Percentiles rank a stretch among this genome's conserved stretches.
Evolutionary conservation across 805 yeast species (phyloP).

Genomic region (Schwanniomyces occidentalis): DNA sequence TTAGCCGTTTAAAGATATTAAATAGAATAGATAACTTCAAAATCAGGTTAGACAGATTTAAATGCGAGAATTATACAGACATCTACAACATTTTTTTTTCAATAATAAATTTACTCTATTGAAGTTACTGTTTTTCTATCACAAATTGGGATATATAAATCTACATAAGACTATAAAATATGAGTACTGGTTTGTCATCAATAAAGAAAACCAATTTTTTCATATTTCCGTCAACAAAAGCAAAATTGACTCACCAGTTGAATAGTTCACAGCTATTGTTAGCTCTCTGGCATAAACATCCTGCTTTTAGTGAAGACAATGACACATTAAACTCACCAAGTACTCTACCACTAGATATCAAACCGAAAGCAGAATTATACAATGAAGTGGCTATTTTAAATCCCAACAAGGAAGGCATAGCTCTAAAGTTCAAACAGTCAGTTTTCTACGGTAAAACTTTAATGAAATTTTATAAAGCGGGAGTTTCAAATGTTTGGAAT

Average conservation of each 20-base stretch:
- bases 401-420: conserved; percentile 13
- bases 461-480: conserved; percentile 55
- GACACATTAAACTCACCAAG: conserved; percentile 24
- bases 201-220: conserved; percentile 7
- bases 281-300: conserved; percentile 14
- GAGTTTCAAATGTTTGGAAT: conserved; percentile 56
- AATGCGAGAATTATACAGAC: too few relatives aligned
- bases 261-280: conserved; percentile 14
- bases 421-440: conserved; percentile 38
- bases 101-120: too few relatives aligned
- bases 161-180: too few relatives aligned
- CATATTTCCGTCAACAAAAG: conserved; percentile 12
- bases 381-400: conserved; percentile 21
- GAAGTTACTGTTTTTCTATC: too few relatives aligned
- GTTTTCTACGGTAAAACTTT: conserved; percentile 45
- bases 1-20: not conserved
- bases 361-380: conserved; percentile 27
- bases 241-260: conserved; percentile 9
- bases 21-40: not conserved
- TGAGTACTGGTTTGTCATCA: too few relatives aligned
- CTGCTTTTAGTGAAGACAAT: conserved; percentile 1
- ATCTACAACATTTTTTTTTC: too few relatives aligned
- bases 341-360: conserved; percentile 31
- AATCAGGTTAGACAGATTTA: too few relatives aligned
- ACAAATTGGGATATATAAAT: too few relatives aligned